phyloP scores from a whole-genome alignment of 1,139 yeast genomes.

The Blastobotrys apis region DNA sequence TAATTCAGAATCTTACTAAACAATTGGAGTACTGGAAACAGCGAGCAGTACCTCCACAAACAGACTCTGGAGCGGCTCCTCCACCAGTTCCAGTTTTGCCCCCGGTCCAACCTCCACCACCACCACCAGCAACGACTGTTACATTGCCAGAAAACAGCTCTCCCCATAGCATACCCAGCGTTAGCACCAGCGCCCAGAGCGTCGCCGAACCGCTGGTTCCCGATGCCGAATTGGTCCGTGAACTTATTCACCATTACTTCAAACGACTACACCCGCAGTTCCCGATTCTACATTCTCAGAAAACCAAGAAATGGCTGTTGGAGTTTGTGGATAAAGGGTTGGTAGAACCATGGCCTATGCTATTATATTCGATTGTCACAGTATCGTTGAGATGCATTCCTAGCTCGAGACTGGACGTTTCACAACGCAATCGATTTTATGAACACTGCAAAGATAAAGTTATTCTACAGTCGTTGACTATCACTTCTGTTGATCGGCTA shows the following conservation, averaged over 20 bases:
- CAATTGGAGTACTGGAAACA: conserved; percentile 14
- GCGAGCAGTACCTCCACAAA: background rate
- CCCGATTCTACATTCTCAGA: conserved; percentile 22
- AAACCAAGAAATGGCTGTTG: conserved; percentile 12
- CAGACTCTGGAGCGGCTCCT: no score
- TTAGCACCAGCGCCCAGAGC: no score
- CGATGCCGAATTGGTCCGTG: conserved; percentile 6
- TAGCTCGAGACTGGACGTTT: conserved; percentile 11
- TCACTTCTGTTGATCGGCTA: conserved; percentile 21
- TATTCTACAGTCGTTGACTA: conserved; percentile 20
- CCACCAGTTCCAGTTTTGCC: no score
- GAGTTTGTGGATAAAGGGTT: conserved; percentile 2
- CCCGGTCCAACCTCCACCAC: no score
- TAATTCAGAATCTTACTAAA: conserved; percentile 9
- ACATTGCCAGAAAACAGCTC: no score
- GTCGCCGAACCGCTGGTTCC: conserved; percentile 5
- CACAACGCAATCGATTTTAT: conserved; percentile 15
- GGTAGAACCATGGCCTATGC: conserved; percentile 16
- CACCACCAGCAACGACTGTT: no score
- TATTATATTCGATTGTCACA: conserved; percentile 20
- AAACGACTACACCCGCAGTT: conserved; percentile 22
- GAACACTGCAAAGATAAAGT: conserved; percentile 22
- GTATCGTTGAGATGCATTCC: conserved; percentile 22
- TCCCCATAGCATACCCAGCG: no score
- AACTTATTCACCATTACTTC: conserved; percentile 22